Evolutionary conservation across 495 filamentous ascomycete genomes (phyloP), one percentile per base, ranked within the genome.

Genomic region (Penicillium crystallinum): DNA sequence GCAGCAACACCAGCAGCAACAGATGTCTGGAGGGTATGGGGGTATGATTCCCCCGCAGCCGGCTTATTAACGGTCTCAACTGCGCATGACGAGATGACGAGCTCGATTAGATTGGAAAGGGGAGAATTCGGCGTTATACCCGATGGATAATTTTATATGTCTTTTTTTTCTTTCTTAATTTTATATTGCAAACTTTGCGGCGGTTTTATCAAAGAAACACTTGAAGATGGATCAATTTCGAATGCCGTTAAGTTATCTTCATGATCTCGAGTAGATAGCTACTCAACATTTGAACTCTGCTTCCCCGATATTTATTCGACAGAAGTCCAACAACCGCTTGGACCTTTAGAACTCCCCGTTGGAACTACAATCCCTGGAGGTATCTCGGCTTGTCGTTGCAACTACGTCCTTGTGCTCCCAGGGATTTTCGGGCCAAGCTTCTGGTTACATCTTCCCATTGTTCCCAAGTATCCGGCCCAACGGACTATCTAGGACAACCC

Each of bases 21-120:
- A 73, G 59, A 70, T 74, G 65, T 54, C 68, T 15, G 71, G n/a
- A n/a, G n/a, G 71, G 12, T 73, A 75, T 58, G 72, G 72, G 36
- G 69, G 70, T 11, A 73, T 74, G 65, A 62, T 69, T 43, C 64
- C 70, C 8, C 63, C 69, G 29, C 72, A 75, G 45, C 59, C 67
- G 18, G 62, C 70, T 21, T 75, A 75, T 55, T 73, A 62, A 54
- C 49, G 30, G 30, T 52, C 35, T 47, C 46, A 23, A 36, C 43
- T 43, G 56, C 59, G 54, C 52, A 64, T 67, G 56, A 69, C 47
- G 66, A 68, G 63, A 67, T 60, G 54, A 67, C 40, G 52, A 62
- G 58, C 50, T 52, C 52, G 57, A 56, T 57, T 71, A 64, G 61
- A 66, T 62, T 59, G 58, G 59, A 66, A 57, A 63, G 54, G 61